These are phyloP conservation scores for Neonectria neomacrospora DNA, from an alignment of 2,329 filamentous ascomycete species.

Conservation along the genomic window DNA sequence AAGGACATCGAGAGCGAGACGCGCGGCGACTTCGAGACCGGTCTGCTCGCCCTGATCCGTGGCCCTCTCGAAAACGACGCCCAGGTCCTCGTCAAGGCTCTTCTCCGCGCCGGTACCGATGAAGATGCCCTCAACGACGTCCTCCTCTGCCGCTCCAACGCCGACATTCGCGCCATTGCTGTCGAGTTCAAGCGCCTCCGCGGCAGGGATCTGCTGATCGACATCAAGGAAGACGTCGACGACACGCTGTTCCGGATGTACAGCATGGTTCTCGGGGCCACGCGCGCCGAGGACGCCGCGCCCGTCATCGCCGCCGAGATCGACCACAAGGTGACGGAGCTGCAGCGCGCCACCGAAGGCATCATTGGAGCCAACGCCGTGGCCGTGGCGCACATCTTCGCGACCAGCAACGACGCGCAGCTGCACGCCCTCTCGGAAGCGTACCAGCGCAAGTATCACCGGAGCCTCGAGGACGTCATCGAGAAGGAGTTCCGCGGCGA, in stretches of 20 bases:
- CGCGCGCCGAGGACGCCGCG: constrained; percentile 44
- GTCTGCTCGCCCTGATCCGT: constrained; percentile 45
- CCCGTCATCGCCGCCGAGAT: constrained; percentile 45
- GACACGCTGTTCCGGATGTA: constrained; percentile 47
- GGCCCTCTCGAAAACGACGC: constrained; percentile 50
- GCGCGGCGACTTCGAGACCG: constrained; percentile 45
- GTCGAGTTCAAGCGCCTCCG: constrained; percentile 45
- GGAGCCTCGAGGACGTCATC: constrained; percentile 48
- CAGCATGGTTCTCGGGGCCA: constrained; percentile 47
- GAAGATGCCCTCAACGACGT: constrained; percentile 50
- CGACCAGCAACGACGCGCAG: constrained; percentile 47
- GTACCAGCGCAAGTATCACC: constrained; percentile 49
- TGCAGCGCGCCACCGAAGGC: constrained; percentile 49
- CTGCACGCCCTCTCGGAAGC: constrained; percentile 45
- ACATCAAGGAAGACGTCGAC: constrained; percentile 49
- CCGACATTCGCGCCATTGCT: constrained; percentile 49
- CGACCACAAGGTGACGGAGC: constrained; percentile 48
- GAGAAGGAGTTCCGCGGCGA: constrained; percentile 51
- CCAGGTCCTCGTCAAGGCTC: constrained; percentile 43
- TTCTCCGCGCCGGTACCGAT: constrained; percentile 48
- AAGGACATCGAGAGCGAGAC: constrained; percentile 51
- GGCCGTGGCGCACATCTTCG: constrained; percentile 48
- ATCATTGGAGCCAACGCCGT: constrained; percentile 46
- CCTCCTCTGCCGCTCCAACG: constrained; percentile 50
- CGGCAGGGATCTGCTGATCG: constrained; percentile 45